Percentiles rank a stretch among this genome's conserved stretches.
phyloP scores from a whole-genome alignment of 768 basidiomycete species.

The Chalciporus chontae region DNA sequence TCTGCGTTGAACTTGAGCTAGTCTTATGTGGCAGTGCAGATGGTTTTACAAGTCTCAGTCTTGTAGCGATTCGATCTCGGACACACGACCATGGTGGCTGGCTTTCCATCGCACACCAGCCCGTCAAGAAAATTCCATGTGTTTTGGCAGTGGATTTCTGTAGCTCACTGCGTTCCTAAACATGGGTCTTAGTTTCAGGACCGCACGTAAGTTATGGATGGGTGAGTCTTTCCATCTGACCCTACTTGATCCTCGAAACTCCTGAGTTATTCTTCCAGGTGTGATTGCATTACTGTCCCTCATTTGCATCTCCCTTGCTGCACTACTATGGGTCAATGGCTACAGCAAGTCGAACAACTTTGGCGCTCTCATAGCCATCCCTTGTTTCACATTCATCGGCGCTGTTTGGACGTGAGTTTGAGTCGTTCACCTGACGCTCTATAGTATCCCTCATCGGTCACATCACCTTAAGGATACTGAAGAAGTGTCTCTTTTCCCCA shows the following conservation, averaged over 20 bases:
- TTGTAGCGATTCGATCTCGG: too few species aligned
- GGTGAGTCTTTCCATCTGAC: constrained; percentile 16
- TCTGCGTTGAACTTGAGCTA: too few species aligned
- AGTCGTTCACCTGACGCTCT: background rate
- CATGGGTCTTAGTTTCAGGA: constrained; percentile 45
- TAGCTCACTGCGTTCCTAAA: background rate
- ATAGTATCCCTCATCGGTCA: background rate
- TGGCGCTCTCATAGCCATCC: constrained; percentile 40
- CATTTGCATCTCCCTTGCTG: constrained; percentile 33
- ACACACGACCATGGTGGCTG: too few species aligned
- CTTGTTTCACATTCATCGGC: constrained; percentile 18
- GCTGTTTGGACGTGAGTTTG: constrained; percentile 30
- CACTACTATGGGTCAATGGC: constrained; percentile 33
- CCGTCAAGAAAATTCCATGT: too few species aligned
- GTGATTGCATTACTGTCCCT: constrained; percentile 35
- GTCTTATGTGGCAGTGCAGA: too few species aligned
- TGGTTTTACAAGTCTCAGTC: too few species aligned
- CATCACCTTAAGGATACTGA: constrained; percentile 18
- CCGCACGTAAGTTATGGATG: constrained; percentile 41
- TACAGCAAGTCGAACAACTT: constrained; percentile 33
- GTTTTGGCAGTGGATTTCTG: constrained; percentile 1
- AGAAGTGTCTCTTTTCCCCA: constrained; percentile 28
- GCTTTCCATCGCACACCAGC: background rate
- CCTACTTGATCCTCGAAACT: background rate
- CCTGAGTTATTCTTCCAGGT: constrained; percentile 20